These are phyloP conservation scores for Meyerozyma guilliermondii DNA, from an alignment of 1,139 yeast species.

Conservation along the genomic window DNA sequence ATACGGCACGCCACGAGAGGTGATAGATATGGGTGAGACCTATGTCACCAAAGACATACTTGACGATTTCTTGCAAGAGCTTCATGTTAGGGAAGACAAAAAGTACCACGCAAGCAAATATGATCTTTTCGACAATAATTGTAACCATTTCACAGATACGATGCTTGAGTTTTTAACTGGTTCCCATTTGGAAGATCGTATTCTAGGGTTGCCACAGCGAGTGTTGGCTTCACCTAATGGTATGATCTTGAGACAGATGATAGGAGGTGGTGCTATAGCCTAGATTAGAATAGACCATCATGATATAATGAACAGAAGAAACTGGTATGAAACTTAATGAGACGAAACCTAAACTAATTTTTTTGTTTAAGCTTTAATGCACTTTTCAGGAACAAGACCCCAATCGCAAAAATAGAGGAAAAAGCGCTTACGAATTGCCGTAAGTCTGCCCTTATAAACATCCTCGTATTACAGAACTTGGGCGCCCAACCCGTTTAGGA, in stretches of 20 bases:
- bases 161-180: conserved; percentile 58
- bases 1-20: conserved; percentile 54
- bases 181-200: conserved; percentile 41
- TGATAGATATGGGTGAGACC: conserved; percentile 52
- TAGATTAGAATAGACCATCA: background rate
- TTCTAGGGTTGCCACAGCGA: conserved; percentile 48
- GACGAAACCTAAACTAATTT: too few species aligned
- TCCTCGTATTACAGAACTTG: too few species aligned
- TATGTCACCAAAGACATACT: conserved; percentile 48
- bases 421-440: too few species aligned
- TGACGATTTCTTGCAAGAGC: conserved; percentile 48
- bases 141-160: conserved; percentile 64
- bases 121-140: conserved; percentile 60
- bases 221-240: conserved; percentile 64
- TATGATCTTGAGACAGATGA: conserved; percentile 30
- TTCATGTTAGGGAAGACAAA: conserved; percentile 31
- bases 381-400: too few species aligned
- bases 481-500: background rate
- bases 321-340: too few species aligned
- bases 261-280: conserved; percentile 18
- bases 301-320: too few species aligned
- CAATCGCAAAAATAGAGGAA: too few species aligned
- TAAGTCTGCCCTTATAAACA: too few species aligned
- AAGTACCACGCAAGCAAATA: conserved; percentile 47
- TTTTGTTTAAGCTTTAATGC: too few species aligned